Conservation (phyloP, 345 rosid species). For the Mallotus nudiflorus region DNA sequence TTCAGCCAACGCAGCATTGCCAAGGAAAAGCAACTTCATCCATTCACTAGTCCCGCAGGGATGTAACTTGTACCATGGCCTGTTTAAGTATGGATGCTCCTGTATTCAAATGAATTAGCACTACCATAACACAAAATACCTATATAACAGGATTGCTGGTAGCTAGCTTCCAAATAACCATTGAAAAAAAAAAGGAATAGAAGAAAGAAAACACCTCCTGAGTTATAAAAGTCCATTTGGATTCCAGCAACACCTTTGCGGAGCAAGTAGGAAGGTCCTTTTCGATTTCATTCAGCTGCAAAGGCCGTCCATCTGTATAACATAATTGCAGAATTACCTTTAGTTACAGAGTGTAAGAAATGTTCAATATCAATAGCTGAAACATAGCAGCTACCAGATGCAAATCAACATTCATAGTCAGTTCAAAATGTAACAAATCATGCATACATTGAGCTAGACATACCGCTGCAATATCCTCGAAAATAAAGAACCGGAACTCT, state of each 20-base stretch:
- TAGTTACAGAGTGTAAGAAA: neutral
- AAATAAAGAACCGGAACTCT: constrained; percentile 80
- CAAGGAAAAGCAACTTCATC: constrained; percentile 69
- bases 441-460: constrained; percentile 11
- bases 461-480: constrained; percentile 65
- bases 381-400: neutral
- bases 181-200: no score
- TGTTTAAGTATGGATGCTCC: constrained; percentile 87
- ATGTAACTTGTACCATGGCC: constrained; percentile 93
- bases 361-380: neutral
- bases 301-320: constrained; percentile 56
- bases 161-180: no score
- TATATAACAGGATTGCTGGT: no score
- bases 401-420: neutral
- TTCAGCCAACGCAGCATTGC: constrained; percentile 24
- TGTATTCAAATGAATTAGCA: constrained; percentile 21
- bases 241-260: constrained; percentile 49
- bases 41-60: constrained; percentile 90
- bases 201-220: constrained; percentile 51
- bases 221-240: constrained; percentile 89
- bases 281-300: constrained; percentile 61
- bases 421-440: neutral
- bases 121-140: no score
- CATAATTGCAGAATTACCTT: neutral
- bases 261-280: constrained; percentile 68